Conservation (phyloP, 106 monocot species). For the Acorus gramineus region DNA sequence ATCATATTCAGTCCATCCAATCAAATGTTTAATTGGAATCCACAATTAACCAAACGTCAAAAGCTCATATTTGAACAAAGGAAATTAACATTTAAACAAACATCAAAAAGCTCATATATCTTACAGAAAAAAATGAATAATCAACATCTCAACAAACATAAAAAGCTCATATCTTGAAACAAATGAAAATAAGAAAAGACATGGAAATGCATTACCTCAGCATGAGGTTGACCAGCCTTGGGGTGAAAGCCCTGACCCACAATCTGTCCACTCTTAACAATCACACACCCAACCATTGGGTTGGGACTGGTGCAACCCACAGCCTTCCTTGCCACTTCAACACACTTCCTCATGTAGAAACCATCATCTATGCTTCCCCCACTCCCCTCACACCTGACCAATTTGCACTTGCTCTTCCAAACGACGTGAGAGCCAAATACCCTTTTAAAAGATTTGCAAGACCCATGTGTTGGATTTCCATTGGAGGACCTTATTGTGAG, state of each 20-base stretch:
- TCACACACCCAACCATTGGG: slow-evolving; percentile 96
- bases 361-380: slow-evolving; percentile 31
- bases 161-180: neutral
- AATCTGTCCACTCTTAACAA: slow-evolving; percentile 61
- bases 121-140: neutral
- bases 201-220: slow-evolving; percentile 35
- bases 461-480: too few species aligned
- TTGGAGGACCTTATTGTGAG: too few species aligned
- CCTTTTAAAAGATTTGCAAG: too few species aligned
- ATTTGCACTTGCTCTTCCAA: too few species aligned
- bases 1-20: too few species aligned
- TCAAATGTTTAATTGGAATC: too few species aligned
- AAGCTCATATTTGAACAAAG: too few species aligned
- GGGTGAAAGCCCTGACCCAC: slow-evolving; percentile 95
- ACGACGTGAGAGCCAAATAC: too few species aligned
- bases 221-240: slow-evolving; percentile 91
- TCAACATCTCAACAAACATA: neutral
- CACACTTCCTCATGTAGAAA: slow-evolving; percentile 68
- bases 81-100: too few species aligned
- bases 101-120: too few species aligned
- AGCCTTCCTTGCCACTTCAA: slow-evolving; percentile 64
- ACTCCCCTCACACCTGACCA: slow-evolving; percentile 11
- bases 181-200: neutral
- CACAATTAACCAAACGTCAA: too few species aligned
- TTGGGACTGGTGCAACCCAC: slow-evolving; percentile 80